These are phyloP conservation scores for Geosmithia morbida DNA, from an alignment of 2,329 filamentous ascomycete species.

Conservation along the genomic window DNA sequence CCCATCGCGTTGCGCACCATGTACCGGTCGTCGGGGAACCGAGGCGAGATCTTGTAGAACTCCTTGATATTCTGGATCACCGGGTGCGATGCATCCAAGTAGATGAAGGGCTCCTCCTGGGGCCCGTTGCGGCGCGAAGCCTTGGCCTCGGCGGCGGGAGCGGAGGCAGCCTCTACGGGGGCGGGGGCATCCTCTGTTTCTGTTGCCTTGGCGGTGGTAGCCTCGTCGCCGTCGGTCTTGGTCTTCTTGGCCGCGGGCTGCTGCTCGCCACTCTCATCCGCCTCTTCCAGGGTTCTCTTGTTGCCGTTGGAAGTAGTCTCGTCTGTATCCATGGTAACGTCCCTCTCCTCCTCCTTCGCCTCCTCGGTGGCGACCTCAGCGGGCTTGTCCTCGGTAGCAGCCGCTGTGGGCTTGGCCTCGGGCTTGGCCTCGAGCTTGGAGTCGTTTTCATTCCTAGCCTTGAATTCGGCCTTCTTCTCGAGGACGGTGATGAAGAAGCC, in stretches of 20 bases:
- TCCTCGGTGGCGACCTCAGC: slow-evolving; percentile 5
- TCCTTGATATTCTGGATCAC: slow-evolving; percentile 64
- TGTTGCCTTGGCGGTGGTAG: slow-evolving; percentile 1
- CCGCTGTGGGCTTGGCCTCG: slow-evolving; percentile 4
- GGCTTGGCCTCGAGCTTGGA: slow-evolving; percentile 14
- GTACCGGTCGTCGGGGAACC: slow-evolving; percentile 83
- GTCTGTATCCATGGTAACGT: slow-evolving; percentile 11
- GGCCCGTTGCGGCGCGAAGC: slow-evolving; percentile 22
- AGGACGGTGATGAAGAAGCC: slow-evolving; percentile 95
- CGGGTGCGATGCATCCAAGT: slow-evolving; percentile 57
- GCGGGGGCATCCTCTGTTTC: not conserved
- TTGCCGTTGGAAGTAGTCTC: slow-evolving; percentile 10
- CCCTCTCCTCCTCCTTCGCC: slow-evolving; percentile 7
- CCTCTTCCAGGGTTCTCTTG: slow-evolving; percentile 18
- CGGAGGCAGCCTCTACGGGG: not conserved
- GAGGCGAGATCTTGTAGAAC: slow-evolving; percentile 73
- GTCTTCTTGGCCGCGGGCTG: slow-evolving; percentile 29
- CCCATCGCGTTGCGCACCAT: slow-evolving; percentile 91
- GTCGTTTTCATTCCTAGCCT: slow-evolving; percentile 54
- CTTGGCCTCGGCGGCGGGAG: slow-evolving; percentile 1
- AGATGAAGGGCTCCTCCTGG: slow-evolving; percentile 90
- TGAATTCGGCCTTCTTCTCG: slow-evolving; percentile 81
- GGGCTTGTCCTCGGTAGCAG: not conserved
- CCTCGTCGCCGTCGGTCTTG: slow-evolving; percentile 22
- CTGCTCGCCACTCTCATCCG: slow-evolving; percentile 17